Base-by-base conservation (phyloP, 2,329 filamentous ascomycete genomes). In the Nothophoma quercina region DNA sequence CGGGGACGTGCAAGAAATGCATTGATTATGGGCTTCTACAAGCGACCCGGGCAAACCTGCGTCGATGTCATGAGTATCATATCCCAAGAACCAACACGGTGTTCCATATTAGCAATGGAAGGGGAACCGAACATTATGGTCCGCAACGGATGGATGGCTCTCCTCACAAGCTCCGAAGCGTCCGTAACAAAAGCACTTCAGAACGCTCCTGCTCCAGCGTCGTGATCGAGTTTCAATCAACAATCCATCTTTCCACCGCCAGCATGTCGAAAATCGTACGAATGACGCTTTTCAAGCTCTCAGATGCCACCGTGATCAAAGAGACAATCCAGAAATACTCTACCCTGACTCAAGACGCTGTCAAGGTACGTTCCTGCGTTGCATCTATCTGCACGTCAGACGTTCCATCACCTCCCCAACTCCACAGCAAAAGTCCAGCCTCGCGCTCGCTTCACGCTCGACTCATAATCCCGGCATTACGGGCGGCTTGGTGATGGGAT, bases 281-380 rank as follows among this genome's bases (percentile, higher is more conserved):
- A 50, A 58, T 74, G 40, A 74, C 71, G 10, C 60, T 74, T 23
- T 73, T 75, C 68, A 74, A 75, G 56, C 60, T 74, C 50, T 58
- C 68, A 44, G 65, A 74, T 35, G 18, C 51, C 3, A 56, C 65
- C 25, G 45, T 63, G 49, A 50, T 74, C 49, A 56, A 71, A 52
- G 64, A 65, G 44, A 61, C 65, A 3, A 58, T 72, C 40, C 45
- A 64, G 16, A 71, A 68, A 53, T 75, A 73, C 66, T 62, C 67
- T 7, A 67, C 69, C 8, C 59, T 75, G 52, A 56, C 47, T 43
- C 59, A 65, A 33, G 66, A 72, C 30, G 72, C 71, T 12, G 49
- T 66, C 29, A 75, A 73, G 62, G 72, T 75, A 64, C 51, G 68
- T 62, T 56, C 49, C 55, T 51, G 35, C 35, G 13, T 29, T 38